Conservation (phyloP, 2,329 filamentous ascomycete species). For the Aspergillus quadrilineatus region DNA sequence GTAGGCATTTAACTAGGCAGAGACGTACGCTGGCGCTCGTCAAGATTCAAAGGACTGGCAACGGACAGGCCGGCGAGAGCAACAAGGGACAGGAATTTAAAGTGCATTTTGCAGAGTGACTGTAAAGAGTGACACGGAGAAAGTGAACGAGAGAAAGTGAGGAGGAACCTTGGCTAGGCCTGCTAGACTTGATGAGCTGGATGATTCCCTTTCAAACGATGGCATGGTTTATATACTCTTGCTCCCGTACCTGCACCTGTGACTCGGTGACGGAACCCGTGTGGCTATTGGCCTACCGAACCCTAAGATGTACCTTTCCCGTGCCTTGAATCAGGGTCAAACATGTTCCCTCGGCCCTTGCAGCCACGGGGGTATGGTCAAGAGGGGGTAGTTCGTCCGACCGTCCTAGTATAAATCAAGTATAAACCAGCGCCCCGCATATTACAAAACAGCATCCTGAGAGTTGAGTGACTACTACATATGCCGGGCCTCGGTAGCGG, state of each 20-base stretch:
- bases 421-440: neutral
- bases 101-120: neutral
- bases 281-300: neutral
- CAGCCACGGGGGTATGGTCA: neutral
- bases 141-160: neutral
- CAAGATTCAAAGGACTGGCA: constrained; percentile 13
- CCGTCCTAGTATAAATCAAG: neutral
- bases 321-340: neutral
- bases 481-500: constrained; percentile 4
- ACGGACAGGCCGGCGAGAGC: constrained; percentile 11
- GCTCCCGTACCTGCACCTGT: neutral
- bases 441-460: neutral
- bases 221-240: neutral
- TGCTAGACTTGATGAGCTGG: neutral
- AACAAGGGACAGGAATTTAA: constrained; percentile 8
- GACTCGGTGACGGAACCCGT: neutral
- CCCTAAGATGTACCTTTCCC: neutral
- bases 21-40: constrained; percentile 13
- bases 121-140: neutral
- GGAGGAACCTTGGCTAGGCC: neutral
- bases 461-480: neutral
- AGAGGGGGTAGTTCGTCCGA: constrained; percentile 1
- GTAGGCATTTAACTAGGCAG: neutral
- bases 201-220: neutral
- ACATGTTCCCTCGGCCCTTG: neutral